Evolutionary conservation across 2,329 filamentous ascomycete species (phyloP), one percentile per base, ranked within the genome.

Genomic region (Daldinia eschscholtzii): DNA sequence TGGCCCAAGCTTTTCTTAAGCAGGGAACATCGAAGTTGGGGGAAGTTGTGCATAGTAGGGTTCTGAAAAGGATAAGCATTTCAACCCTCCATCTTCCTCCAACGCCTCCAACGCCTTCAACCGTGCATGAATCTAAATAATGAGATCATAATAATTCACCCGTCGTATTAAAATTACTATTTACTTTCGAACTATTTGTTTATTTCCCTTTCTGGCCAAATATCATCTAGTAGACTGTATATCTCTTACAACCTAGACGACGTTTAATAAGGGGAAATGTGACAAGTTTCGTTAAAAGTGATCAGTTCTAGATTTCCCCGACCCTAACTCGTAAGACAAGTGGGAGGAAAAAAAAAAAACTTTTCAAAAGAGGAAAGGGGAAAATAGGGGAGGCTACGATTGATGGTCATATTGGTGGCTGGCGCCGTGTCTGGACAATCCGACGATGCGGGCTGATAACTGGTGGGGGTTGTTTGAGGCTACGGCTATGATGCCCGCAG

Each of bases 131-230:
- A 71, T 66, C 60, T 66, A 41, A 64, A 65, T 62, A 67, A 67
- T 67, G 61, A 67, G 63, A 69, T 69, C 55, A 60, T 64, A 69
- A 70, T 62, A 71, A 30, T 61, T 67, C 64, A n/a, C 42, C 55
- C 55, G 60, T 71, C 66, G 66, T 71, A 71, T 69, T 69, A 61
- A 71, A 57, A 69, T 68, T 71, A 60, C 64, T 71, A 60, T 69
- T 71, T 71, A 71, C 63, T 66, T 68, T 57, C 9, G 30, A 26
- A 59, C 18, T 69, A 64, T 71, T 71, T 65, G 5, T 64, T 69
- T 71, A 69, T 61, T 71, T 66, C 67, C 61, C 15, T 42, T 69
- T 67, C n/a, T 52, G 58, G 65, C 20, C 37, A 41, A 41, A 50
- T 61, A 58, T 41, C 33, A 15, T 50, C 28, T 57, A 41, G 15